Conservation (phyloP, 2,329 filamentous ascomycete species). For the Fusarium fracticaudum region DNA sequence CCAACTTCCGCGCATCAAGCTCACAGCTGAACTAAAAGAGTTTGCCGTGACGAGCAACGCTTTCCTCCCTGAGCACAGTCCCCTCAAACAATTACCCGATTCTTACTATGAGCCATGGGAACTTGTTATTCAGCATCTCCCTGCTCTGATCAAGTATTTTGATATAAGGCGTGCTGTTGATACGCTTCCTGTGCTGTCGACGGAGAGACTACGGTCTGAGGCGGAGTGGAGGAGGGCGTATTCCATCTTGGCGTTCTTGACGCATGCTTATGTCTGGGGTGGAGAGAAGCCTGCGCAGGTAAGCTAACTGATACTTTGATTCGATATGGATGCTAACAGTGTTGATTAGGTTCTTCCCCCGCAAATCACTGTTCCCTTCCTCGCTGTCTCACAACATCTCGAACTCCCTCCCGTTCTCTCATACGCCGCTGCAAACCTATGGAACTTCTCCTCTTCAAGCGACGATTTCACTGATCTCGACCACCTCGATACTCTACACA, state of each 20-base stretch:
- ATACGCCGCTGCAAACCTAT: conserved; percentile 86
- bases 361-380: conserved; percentile 79
- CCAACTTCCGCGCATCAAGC: conserved; percentile 25
- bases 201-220: conserved; percentile 68
- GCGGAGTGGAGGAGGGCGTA: conserved; percentile 86
- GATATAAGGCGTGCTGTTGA: conserved; percentile 72
- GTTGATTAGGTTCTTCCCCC: conserved; percentile 70
- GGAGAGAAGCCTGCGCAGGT: conserved; percentile 79
- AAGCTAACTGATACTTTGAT: neutral
- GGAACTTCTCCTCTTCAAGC: conserved; percentile 79
- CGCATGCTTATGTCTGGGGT: conserved; percentile 92
- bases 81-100: conserved; percentile 71
- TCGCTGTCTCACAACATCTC: conserved; percentile 75
- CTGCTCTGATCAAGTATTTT: conserved; percentile 68
- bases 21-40: conserved; percentile 44
- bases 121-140: conserved; percentile 71
- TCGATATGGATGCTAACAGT: conserved; percentile 16
- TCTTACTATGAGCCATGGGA: conserved; percentile 87
- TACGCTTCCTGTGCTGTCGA: conserved; percentile 74
- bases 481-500: conserved; percentile 76
- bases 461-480: conserved; percentile 71
- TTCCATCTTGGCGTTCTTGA: conserved; percentile 78
- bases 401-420: conserved; percentile 90
- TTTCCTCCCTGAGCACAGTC: conserved; percentile 79
- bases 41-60: conserved; percentile 66